Base-by-base conservation (phyloP, 2,329 filamentous ascomycete genomes). In the Fusarium udum region DNA sequence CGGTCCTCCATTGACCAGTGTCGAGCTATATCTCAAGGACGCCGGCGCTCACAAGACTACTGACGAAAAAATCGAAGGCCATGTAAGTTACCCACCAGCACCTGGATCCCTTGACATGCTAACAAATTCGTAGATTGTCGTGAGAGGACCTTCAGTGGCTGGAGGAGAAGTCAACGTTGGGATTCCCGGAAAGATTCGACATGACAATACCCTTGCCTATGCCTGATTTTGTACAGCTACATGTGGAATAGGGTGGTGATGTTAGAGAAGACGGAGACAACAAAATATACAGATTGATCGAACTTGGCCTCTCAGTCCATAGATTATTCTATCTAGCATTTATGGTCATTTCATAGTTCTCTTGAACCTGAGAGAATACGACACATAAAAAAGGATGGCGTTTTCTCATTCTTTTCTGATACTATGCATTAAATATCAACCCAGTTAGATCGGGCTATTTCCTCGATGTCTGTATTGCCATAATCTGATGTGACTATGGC, bases 11-110 rank as follows among this genome's bases (percentile, higher is more conserved):
- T 79, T 96, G 45, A 93, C 92, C 72, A 92, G 91, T 75, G 88
- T 95, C 3, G 95, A 98, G 84, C 81, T 98, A 43, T 88, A 93
- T 78, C 80, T 97, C 69, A 88, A 87, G 75, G 92, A 94, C 78
- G 90, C 85, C 37, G 84, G 84, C 10, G 82, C 83, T 39, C 84
- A 89, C 71, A 91, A 89, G 81, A 92, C 91, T 6, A 91, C 88
- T 1, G 91, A 93, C 72, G 86, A 90, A 15, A 84, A 84, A 69
- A 85, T 87, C 46, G 83, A 87, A 71, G 92, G 92, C 79, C 88
- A 92, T 84, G 91, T 92, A 83, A 81, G 89, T 79, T 55, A 43
- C 11, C 12, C 15, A 24, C 7, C 15, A n/a, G 28, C 36, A 15
- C 7, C 16, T 15, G 20, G 26, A 24, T 36, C 37, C 20, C 14